These are phyloP conservation scores for Hippophae gyantsensis DNA, from an alignment of 306 rosid species.

Conservation along the genomic window DNA sequence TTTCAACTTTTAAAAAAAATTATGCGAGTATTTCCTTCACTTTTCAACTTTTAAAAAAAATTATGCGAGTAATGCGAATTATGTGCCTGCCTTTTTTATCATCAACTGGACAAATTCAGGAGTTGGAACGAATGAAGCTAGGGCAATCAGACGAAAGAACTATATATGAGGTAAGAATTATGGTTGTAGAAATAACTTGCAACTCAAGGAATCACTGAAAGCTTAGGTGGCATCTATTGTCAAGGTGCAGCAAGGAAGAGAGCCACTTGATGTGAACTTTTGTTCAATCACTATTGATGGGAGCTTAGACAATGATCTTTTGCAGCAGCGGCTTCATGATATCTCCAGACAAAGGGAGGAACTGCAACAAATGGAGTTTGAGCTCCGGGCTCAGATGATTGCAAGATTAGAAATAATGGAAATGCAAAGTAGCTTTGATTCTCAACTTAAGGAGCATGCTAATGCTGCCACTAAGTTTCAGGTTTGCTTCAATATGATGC, in stretches of 20 bases:
- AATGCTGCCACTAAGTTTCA: conserved; percentile 60
- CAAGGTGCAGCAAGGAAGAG: conserved; percentile 99
- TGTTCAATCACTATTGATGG: conserved; percentile 81
- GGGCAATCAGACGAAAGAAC: conserved; percentile 91
- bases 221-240: conserved; percentile 40
- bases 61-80: background rate
- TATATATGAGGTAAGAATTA: conserved; percentile 77
- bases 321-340: conserved; percentile 57
- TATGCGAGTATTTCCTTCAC: background rate
- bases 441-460: conserved; percentile 72
- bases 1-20: too few relatives aligned
- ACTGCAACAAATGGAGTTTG: conserved; percentile 67
- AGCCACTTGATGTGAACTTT: conserved; percentile 75
- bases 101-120: conserved; percentile 37
- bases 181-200: conserved; percentile 15
- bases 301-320: conserved; percentile 46
- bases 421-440: conserved; percentile 57
- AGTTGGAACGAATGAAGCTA: conserved; percentile 45
- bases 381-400: conserved; percentile 68
- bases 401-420: conserved; percentile 76
- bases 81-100: conserved; percentile 3
- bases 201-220: conserved; percentile 22
- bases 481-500: conserved; percentile 26
- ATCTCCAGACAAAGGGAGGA: conserved; percentile 75
- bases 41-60: too few relatives aligned